Evolutionary conservation across 305 asterid genomes (phyloP), one percentile per base, ranked within the genome.

Genomic region (Petunia hybrid): DNA sequence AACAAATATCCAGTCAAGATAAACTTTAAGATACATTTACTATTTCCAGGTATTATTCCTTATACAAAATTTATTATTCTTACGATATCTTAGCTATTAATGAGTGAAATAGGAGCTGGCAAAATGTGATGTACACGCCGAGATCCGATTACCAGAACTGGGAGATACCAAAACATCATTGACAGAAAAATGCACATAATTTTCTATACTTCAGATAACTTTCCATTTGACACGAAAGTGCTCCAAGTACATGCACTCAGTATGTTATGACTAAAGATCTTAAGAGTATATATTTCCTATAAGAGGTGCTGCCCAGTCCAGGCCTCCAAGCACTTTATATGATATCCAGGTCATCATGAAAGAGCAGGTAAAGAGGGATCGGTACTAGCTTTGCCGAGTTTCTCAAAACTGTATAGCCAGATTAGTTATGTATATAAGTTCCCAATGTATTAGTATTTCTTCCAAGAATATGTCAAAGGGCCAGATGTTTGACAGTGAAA

Each of bases 381-480:
- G 62, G 5, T 51, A 48, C 62, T 48, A 73, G 48, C 45, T 48
- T 73, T 1, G 78, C 61, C 48, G 35, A 35, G 13, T 43, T 46
- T 46, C 53, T 12, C 77, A 71, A 13, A 71, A 71, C 45, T 48
- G 62, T 35, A 71, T 71, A 35, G 62, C 78, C 35, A 51, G 63
- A 73, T 73, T 3, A 71, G 43, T 48, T 71, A 51, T 51, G 63
- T 73, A 48, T 48, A 35, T 13, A 73, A 35, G 45, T 12, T 12
- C 62, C 62, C 36, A 0, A 12, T 56, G 38, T 41, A 67, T 7
- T 67, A 41, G 63, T 48, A 73, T 48, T 73, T 73, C 45, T 73
- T 73, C 45, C 62, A 51, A 2, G 38, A 68, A 40, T 67, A 66
- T 31, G 14, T n/a, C 53, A 67, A 57, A 67, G 53, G 53, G 42